Base-by-base conservation (phyloP, 805 yeast species). In the Alloascoidea hylecoeti region DNA sequence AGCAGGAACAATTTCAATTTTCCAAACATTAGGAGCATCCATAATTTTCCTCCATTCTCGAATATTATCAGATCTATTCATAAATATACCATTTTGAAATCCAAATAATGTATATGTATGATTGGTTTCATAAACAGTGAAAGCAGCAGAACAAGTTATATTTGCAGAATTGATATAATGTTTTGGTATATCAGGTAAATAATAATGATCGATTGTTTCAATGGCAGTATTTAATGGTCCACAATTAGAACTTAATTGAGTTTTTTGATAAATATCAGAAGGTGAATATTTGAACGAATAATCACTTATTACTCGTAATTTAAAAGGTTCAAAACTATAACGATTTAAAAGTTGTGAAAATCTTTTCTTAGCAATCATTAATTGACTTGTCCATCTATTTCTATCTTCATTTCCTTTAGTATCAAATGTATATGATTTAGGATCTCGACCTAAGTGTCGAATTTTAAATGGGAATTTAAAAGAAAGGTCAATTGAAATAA, bases 31-130 rank as follows among this genome's bases (percentile, higher is more conserved):
- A 3, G 57, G 40, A 19, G 74, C 52, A 43, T 69, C 65, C 35
- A 78, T 51, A 3, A 82, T 70, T 40, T 71, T 61, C 39, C 61
- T 68, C 92, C 94, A 82, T 2, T 34, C 37, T 1, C 50, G 45
- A 14, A 44, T 49, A 12, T 45, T 42, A n/a, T 46, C 38, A 3
- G 48, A 43, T n/a, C 49, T 47, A 6, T 66, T 53, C 44, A 81
- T 54, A 46, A 68, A 79, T 1, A 85, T 55, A 0, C 95, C 95
- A 38, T 63, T 56, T 1, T 65, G 65, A 2, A 80, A 61, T 1
- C 92, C 95, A 16, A 78, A 50, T 2, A 81, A 53, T 33, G 64
- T 53, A n/a, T n/a, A n/a, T n/a, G n/a, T n/a, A n/a, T n/a, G n/a
- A n/a, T n/a, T n/a, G n/a, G n/a, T n/a, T n/a, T n/a, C n/a, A n/a